phyloP scores from a whole-genome alignment of 2,329 filamentous ascomycete genomes.

The Dactylellina leptospora region DNA sequence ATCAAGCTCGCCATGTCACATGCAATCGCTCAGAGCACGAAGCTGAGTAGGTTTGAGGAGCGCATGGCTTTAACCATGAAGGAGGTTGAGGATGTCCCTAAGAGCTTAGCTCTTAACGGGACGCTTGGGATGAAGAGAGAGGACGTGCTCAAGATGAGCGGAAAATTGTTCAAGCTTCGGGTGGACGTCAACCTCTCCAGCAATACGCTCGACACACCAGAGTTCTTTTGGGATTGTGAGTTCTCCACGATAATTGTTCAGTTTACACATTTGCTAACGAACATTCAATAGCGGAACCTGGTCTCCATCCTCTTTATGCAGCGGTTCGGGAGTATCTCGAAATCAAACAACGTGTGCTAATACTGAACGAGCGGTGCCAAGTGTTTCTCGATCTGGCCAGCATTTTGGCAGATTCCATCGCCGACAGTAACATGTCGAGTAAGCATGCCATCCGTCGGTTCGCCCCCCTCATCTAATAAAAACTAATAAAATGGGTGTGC shows the following conservation, averaged over 20 bases:
- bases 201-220: constrained; percentile 93
- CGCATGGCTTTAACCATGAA: constrained; percentile 94
- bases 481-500: not conserved
- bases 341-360: constrained; percentile 93
- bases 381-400: constrained; percentile 97
- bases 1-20: constrained; percentile 98
- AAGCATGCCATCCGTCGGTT: constrained; percentile 55
- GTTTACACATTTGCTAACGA: not conserved
- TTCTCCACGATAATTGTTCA: not conserved
- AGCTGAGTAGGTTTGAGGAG: constrained; percentile 94
- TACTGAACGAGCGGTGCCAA: constrained; percentile 94
- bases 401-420: constrained; percentile 89
- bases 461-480: not conserved
- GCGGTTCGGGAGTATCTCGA: constrained; percentile 97
- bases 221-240: constrained; percentile 91
- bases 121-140: constrained; percentile 88
- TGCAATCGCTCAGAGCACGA: constrained; percentile 96
- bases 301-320: constrained; percentile 89
- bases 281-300: constrained; percentile 73
- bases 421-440: constrained; percentile 91
- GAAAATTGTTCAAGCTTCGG: constrained; percentile 87
- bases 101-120: constrained; percentile 85
- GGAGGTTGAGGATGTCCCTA: constrained; percentile 90
- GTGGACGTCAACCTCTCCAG: constrained; percentile 90
- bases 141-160: constrained; percentile 91